Conservation (phyloP, 495 filamentous ascomycete genomes). For the Chaetomidium leptoderma region DNA sequence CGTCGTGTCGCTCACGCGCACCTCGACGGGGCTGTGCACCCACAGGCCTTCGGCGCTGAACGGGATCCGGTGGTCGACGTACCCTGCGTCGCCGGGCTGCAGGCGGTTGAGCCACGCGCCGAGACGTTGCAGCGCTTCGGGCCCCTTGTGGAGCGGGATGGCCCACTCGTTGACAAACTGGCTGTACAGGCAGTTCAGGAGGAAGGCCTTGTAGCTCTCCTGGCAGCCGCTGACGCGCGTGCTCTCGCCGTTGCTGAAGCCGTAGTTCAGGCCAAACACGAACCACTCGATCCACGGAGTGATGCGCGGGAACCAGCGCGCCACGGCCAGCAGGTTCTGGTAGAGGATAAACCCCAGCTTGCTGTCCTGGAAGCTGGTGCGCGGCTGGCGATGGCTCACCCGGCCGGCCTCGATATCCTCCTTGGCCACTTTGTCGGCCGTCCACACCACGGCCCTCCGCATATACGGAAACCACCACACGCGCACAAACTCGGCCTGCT, state of each 20-base stretch:
- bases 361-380: conserved; percentile 69
- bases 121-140: conserved; percentile 79
- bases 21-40: conserved; percentile 91
- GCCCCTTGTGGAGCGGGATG: conserved; percentile 80
- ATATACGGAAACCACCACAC: conserved; percentile 98
- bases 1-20: conserved; percentile 76
- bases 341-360: conserved; percentile 80
- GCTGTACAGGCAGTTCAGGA: conserved; percentile 95
- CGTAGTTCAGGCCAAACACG: conserved; percentile 93
- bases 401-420: conserved; percentile 54
- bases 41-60: conserved; percentile 73
- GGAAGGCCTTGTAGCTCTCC: conserved; percentile 68
- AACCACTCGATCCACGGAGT: conserved; percentile 88
- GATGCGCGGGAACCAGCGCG: conserved; percentile 71
- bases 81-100: conserved; percentile 45
- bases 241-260: conserved; percentile 64
- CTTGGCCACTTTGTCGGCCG: conserved; percentile 52
- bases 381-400: conserved; percentile 36
- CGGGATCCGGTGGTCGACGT: conserved; percentile 67
- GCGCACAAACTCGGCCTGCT: conserved; percentile 75
- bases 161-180: conserved; percentile 99
- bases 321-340: conserved; percentile 76
- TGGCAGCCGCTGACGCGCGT: conserved; percentile 64
- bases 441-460: conserved; percentile 80
- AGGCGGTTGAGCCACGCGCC: conserved; percentile 77